Conservation (phyloP, 441 rosid genomes). For the Pelargonium citronellum region DNA sequence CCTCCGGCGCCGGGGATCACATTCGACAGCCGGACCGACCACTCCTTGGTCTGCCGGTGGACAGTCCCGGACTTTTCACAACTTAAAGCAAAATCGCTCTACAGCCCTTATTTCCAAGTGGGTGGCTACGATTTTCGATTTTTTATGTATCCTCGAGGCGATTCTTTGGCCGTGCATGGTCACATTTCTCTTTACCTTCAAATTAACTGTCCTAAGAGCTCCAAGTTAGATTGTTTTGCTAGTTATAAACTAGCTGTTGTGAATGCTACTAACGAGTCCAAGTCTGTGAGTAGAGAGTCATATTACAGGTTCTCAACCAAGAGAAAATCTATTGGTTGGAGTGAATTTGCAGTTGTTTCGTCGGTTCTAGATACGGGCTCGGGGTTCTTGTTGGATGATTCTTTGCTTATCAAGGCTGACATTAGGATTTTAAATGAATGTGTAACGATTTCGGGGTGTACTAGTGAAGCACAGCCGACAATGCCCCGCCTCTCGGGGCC, state of each 20-base stretch:
- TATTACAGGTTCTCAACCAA: constrained; percentile 92
- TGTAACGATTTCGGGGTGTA: constrained; percentile 66
- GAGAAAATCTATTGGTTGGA: constrained; percentile 98
- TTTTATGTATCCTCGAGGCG: constrained; percentile 88
- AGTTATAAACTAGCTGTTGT: constrained; percentile 88
- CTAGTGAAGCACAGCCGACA: constrained; percentile 42
- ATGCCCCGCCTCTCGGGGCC: constrained; percentile 53
- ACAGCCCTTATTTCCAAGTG: constrained; percentile 98
- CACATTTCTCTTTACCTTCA: constrained; percentile 85
- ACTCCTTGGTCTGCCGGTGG: constrained; percentile 83
- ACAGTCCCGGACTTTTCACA: constrained; percentile 70
- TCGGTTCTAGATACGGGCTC: constrained; percentile 70
- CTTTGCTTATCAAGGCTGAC: constrained; percentile 77
- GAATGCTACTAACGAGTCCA: constrained; percentile 68
- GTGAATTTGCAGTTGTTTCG: constrained; percentile 84
- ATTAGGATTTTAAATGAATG: constrained; percentile 79
- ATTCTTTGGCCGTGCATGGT: constrained; percentile 90
- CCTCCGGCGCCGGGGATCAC: constrained; percentile 55
- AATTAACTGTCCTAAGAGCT: constrained; percentile 92
- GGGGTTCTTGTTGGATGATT: constrained; percentile 69
- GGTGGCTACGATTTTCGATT: constrained; percentile 97
- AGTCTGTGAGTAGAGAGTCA: constrained; percentile 84
- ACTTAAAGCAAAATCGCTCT: constrained; percentile 77
- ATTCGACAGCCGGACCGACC: constrained; percentile 78
- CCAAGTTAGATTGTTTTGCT: constrained; percentile 96